Conservation (phyloP, 139 green algal species). For the Medakamo hakoo region DNA sequence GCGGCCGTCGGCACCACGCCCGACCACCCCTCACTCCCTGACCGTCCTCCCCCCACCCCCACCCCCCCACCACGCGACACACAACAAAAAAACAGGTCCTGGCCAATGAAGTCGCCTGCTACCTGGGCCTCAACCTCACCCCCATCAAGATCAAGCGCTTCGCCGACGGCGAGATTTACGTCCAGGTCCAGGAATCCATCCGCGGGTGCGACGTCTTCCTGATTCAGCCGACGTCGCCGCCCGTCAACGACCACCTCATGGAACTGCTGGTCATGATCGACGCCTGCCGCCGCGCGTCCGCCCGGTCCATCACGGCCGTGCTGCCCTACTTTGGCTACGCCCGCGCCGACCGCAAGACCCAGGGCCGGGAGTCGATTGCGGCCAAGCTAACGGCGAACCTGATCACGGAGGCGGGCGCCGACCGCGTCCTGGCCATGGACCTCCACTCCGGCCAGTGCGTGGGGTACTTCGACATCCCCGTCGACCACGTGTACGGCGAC, state of each 20-base stretch:
- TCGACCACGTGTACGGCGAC: slow-evolving; percentile 89
- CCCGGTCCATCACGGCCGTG: slow-evolving; percentile 90
- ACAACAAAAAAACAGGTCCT: too few species aligned
- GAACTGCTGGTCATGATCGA: slow-evolving; percentile 96
- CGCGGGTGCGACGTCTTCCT: slow-evolving; percentile 98
- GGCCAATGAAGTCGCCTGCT: slow-evolving; percentile 81
- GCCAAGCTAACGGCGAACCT: slow-evolving; percentile 98
- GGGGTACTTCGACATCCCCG: slow-evolving; percentile 98
- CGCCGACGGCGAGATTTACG: slow-evolving; percentile 98
- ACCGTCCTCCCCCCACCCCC: too few species aligned
- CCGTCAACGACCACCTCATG: slow-evolving; percentile 96
- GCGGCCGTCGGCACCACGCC: neutral
- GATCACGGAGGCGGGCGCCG: slow-evolving; percentile 88
- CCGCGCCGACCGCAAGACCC: slow-evolving; percentile 86
- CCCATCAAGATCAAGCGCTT: slow-evolving; percentile 93
- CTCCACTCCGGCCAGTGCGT: slow-evolving; percentile 92
- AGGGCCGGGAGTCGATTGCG: slow-evolving; percentile 90
- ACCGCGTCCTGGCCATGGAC: slow-evolving; percentile 88
- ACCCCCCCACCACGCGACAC: neutral
- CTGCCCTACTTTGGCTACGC: slow-evolving; percentile 82
- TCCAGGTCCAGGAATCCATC: slow-evolving; percentile 88
- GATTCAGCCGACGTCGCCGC: slow-evolving; percentile 88
- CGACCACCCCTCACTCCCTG: neutral
- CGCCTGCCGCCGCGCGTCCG: slow-evolving; percentile 78
- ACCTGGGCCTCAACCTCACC: slow-evolving; percentile 88